A percentile compares a stretch with the other conserved stretches of the same genome.
These are phyloP conservation scores for Ceratocystis colombiana DNA, from an alignment of 2,329 filamentous ascomycete species.

Conservation along the genomic window DNA sequence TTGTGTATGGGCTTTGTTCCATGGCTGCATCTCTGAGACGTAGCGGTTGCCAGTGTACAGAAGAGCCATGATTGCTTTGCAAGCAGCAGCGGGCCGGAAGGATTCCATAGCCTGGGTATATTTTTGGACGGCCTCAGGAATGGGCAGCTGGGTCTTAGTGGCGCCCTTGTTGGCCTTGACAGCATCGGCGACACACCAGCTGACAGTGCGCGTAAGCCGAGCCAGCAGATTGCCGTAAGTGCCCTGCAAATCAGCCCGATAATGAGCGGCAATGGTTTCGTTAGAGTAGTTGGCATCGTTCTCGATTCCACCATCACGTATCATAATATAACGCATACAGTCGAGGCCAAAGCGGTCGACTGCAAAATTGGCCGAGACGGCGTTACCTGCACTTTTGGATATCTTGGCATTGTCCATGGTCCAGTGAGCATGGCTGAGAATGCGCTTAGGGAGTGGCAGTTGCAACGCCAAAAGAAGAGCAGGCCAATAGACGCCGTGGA, in stretches of 20 bases:
- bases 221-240: constrained; percentile 72
- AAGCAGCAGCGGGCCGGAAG: constrained; percentile 23
- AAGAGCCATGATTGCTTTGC: constrained; percentile 23
- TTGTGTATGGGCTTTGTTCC: constrained; percentile 41
- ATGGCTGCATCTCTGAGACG: constrained; percentile 56
- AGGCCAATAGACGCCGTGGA: constrained; percentile 97
- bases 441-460: constrained; percentile 64
- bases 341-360: constrained; percentile 83
- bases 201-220: constrained; percentile 57
- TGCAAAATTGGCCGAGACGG: constrained; percentile 88
- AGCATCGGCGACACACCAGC: constrained; percentile 56
- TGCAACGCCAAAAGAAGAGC: constrained; percentile 84
- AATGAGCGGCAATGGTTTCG: constrained; percentile 58
- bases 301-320: constrained; percentile 64
- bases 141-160: constrained; percentile 16
- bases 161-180: constrained; percentile 33
- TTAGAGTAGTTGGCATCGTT: constrained; percentile 84
- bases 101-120: constrained; percentile 23
- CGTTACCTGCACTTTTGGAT: constrained; percentile 91
- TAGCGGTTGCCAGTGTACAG: constrained; percentile 33
- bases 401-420: constrained; percentile 86
- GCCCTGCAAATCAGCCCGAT: constrained; percentile 67
- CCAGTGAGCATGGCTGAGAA: constrained; percentile 92
- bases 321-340: constrained; percentile 78
- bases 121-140: constrained; percentile 22